A percentile compares a stretch with the other conserved stretches of the same genome.
Conservation (phyloP, 192 early-diverging fungal species). For the Dissophora globulifera region DNA sequence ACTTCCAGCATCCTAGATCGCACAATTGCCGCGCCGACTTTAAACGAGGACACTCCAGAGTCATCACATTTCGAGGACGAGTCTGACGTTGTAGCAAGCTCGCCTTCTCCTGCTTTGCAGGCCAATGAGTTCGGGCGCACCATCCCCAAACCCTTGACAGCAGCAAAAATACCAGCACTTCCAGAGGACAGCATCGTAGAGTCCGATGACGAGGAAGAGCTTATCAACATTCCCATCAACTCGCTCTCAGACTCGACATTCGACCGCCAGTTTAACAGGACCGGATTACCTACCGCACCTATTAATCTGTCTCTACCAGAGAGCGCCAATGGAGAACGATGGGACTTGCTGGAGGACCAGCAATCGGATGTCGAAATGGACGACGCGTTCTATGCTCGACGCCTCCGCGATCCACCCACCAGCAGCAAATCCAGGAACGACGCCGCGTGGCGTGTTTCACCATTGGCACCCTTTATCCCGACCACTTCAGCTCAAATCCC, state of each 20-base stretch:
- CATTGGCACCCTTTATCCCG: slow-evolving; percentile 6
- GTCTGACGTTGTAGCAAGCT: too few species aligned
- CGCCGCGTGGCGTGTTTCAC: background rate
- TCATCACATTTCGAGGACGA: too few species aligned
- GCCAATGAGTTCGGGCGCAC: too few species aligned
- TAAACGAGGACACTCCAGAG: too few species aligned
- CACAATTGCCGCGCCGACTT: too few species aligned
- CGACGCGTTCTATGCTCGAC: background rate
- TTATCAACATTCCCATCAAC: background rate
- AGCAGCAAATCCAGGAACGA: background rate
- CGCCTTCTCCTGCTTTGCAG: too few species aligned
- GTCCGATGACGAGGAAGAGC: too few species aligned
- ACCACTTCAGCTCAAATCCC: background rate
- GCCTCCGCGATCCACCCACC: background rate
- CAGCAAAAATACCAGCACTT: too few species aligned
- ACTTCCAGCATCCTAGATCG: too few species aligned
- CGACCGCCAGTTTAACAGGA: background rate
- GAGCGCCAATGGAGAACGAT: slow-evolving; percentile 7
- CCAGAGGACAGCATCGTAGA: too few species aligned
- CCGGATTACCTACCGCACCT: background rate
- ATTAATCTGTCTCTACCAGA: slow-evolving; percentile 2
- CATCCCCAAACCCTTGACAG: too few species aligned
- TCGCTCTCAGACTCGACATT: background rate
- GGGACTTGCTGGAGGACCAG: slow-evolving; percentile 15
- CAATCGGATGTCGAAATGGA: slow-evolving; percentile 20